Conservation (phyloP, 1,284 basidiomycete genomes). For the Sanghuangporus sanghuang region DNA sequence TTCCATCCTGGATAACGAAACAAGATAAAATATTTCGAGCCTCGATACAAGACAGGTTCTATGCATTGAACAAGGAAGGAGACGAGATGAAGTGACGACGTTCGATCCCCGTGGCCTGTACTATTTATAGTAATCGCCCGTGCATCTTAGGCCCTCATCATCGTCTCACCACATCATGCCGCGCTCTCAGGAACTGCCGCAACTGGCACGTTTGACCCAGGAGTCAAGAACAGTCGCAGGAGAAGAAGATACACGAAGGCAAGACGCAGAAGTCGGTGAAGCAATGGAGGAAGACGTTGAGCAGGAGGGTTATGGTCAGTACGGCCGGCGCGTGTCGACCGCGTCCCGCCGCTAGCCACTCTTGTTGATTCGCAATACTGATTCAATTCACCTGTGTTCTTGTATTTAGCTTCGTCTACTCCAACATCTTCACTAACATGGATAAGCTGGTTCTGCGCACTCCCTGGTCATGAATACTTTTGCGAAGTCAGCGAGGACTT, state of each 20-base stretch:
- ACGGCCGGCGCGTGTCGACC: neutral
- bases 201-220: neutral
- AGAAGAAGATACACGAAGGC: conserved; percentile 49
- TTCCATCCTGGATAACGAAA: too few species aligned
- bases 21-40: too few species aligned
- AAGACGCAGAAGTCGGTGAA: conserved; percentile 54
- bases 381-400: neutral
- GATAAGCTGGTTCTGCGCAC: conserved; percentile 98
- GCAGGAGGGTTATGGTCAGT: conserved; percentile 68
- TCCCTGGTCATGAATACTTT: conserved; percentile 99
- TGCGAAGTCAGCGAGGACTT: conserved; percentile 98
- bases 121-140: conserved; percentile 13
- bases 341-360: neutral
- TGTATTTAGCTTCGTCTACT: conserved; percentile 64
- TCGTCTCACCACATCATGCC: conserved; percentile 12
- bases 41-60: too few species aligned
- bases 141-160: conserved; percentile 5
- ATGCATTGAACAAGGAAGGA: neutral
- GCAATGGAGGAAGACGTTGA: conserved; percentile 65
- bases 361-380: neutral
- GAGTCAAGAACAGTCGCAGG: conserved; percentile 24
- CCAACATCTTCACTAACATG: conserved; percentile 87
- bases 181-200: conserved; percentile 12
- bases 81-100: neutral
- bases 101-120: neutral